phyloP scores from a whole-genome alignment of 331 rosid genomes.

The Malus hybrid region DNA sequence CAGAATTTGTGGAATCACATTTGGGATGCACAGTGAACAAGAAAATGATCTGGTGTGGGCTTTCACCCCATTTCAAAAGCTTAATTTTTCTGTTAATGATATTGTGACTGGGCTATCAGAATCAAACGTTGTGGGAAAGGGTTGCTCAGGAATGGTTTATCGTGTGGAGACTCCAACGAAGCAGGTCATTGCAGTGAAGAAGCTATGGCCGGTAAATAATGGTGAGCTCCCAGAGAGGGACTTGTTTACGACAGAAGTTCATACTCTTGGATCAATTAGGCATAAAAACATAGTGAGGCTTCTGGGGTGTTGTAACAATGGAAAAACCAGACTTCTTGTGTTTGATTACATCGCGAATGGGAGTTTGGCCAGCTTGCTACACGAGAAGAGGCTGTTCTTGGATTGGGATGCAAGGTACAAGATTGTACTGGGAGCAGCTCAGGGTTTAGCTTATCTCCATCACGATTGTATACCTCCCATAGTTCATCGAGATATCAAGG shows the following conservation, averaged over 20 bases:
- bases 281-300: constrained; percentile 90
- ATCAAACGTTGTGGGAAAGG: constrained; percentile 76
- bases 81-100: constrained; percentile 69
- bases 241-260: constrained; percentile 74
- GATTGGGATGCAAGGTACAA: constrained; percentile 96
- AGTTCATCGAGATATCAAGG: constrained; percentile 74
- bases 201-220: constrained; percentile 65
- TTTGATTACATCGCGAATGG: constrained; percentile 88
- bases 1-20: constrained; percentile 37
- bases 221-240: constrained; percentile 67
- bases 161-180: constrained; percentile 81
- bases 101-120: constrained; percentile 60
- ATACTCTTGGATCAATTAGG: constrained; percentile 81
- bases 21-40: constrained; percentile 30
- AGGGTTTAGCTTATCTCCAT: constrained; percentile 92
- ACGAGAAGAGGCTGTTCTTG: constrained; percentile 75
- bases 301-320: constrained; percentile 75
- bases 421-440: constrained; percentile 80
- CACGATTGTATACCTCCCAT: constrained; percentile 91
- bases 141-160: constrained; percentile 84
- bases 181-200: constrained; percentile 87
- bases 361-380: constrained; percentile 65
- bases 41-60: constrained; percentile 63
- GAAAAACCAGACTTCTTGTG: constrained; percentile 69
- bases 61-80: constrained; percentile 87